Evolutionary conservation across 2,329 filamentous ascomycete genomes (phyloP).

Genomic region (Elsinoe ampelina): DNA sequence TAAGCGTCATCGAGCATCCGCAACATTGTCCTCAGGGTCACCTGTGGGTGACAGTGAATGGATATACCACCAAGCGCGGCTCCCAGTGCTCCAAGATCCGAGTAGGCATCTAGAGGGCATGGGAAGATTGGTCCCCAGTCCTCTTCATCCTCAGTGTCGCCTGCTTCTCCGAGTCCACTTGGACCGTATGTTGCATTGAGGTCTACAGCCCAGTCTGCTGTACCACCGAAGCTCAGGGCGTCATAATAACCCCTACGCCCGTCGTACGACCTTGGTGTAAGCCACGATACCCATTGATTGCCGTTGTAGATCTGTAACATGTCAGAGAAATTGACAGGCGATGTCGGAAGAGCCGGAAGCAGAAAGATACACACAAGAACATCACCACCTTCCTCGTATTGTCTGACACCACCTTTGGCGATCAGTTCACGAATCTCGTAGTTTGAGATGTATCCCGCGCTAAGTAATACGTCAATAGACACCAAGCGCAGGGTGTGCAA

Average conservation of each 20-base stretch:
- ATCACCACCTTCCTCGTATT: too few species aligned
- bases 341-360: too few species aligned
- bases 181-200: too few species aligned
- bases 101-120: neutral
- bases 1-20: conserved; percentile 11
- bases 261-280: neutral
- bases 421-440: neutral
- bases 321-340: too few species aligned
- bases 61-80: neutral
- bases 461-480: neutral
- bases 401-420: too few species aligned
- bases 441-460: neutral
- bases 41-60: neutral
- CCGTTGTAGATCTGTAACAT: neutral
- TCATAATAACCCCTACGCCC: too few species aligned
- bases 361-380: too few species aligned
- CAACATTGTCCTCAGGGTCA: conserved; percentile 1
- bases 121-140: neutral
- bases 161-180: too few species aligned
- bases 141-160: too few species aligned
- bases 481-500: too few species aligned
- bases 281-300: neutral
- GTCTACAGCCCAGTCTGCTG: too few species aligned
- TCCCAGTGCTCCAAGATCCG: neutral
- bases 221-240: too few species aligned